Base-by-base conservation (phyloP, 2,329 filamentous ascomycete genomes). In the Fusarium stilboides region DNA sequence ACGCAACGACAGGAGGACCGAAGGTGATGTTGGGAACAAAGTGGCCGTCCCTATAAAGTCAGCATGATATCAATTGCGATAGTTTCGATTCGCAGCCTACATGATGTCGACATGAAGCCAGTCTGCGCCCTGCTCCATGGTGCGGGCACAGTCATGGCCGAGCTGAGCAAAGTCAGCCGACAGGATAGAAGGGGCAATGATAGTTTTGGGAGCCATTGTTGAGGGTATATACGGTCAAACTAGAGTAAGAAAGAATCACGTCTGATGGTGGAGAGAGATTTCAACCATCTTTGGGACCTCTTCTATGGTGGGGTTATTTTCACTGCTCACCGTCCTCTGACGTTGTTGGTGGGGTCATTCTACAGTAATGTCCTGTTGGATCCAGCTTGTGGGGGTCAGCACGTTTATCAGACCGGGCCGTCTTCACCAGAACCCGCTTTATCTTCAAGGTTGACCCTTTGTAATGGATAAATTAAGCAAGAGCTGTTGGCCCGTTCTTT, bases 21-120 rank as follows among this genome's bases (percentile, higher is more conserved):
- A 98, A 98, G 47, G 96, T 98, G 81, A 99, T 94, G 83, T 99
- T 99, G 53, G 96, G 96, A 42, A 99, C 96, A 77, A 99, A 99
- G 80, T 99, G 96, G 59, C 96, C 96, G 80, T 99, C 96, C 95
- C 97, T 94, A 72, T 33, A 7, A 22, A 33, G 49, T 69, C 50
- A 69, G 58, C 19, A 52, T 19, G 34, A 13, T 10, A 8, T 20
- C 40, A 31, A 44, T 57, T 28, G 37, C 20, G n/a, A 34, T 9
- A 15, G 20, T 42, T 31, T 40, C 20, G 44, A 52, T 37, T 55
- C 39, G 50, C 45, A 28, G 69, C 82, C 69, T 82, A 89, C 89
- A 91, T 94, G 79, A 98, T 98, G 80, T 98, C 95, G 75, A 98
- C 92, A 82, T 98, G 94, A 74, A 97, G 88, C 92, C 93, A 97